These are phyloP conservation scores for Cystofilobasidium macerans DNA, from an alignment of 768 basidiomycete genomes.

Conservation along the genomic window DNA sequence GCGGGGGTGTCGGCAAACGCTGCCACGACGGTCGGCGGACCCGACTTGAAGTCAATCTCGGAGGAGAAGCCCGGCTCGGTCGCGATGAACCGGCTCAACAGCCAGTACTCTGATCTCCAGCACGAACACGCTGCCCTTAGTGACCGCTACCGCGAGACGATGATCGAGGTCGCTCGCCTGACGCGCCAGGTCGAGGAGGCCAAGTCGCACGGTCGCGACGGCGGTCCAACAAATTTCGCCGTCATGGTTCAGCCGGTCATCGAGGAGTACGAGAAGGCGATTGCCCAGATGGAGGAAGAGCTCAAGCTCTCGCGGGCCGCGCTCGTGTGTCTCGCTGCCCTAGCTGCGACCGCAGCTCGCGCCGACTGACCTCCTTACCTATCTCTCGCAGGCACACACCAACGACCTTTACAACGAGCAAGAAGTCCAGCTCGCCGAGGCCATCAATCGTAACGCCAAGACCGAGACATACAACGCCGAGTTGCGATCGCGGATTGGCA, in stretches of 20 bases:
- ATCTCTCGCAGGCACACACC: slow-evolving; percentile 49
- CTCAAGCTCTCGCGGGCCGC: slow-evolving; percentile 76
- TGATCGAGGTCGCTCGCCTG: slow-evolving; percentile 20
- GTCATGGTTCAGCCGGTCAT: slow-evolving; percentile 80
- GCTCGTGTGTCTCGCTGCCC: slow-evolving; percentile 38
- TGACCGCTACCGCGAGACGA: slow-evolving; percentile 6
- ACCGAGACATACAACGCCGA: slow-evolving; percentile 83
- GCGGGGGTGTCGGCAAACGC: slow-evolving; percentile 24
- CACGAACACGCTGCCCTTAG: slow-evolving; percentile 13
- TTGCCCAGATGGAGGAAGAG: slow-evolving; percentile 86
- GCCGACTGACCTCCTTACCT: background rate
- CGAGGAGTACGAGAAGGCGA: slow-evolving; percentile 96
- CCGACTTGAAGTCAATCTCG: slow-evolving; percentile 12
- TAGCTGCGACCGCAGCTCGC: background rate
- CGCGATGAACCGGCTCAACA: slow-evolving; percentile 13
- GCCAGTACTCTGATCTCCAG: slow-evolving; percentile 12
- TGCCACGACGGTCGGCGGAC: slow-evolving; percentile 30
- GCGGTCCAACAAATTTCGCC: slow-evolving; percentile 32
- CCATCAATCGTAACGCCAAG: slow-evolving; percentile 50
- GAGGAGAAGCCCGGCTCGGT: slow-evolving; percentile 2
- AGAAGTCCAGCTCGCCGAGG: slow-evolving; percentile 54
- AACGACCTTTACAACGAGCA: slow-evolving; percentile 90
- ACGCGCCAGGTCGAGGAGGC: slow-evolving; percentile 20
- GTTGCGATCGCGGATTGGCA: slow-evolving; percentile 63
- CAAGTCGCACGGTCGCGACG: slow-evolving; percentile 7